Evolutionary conservation across 225 moss, liverwort and hornwort genomes (phyloP).

Genomic region (Marchantia polymorpha): DNA sequence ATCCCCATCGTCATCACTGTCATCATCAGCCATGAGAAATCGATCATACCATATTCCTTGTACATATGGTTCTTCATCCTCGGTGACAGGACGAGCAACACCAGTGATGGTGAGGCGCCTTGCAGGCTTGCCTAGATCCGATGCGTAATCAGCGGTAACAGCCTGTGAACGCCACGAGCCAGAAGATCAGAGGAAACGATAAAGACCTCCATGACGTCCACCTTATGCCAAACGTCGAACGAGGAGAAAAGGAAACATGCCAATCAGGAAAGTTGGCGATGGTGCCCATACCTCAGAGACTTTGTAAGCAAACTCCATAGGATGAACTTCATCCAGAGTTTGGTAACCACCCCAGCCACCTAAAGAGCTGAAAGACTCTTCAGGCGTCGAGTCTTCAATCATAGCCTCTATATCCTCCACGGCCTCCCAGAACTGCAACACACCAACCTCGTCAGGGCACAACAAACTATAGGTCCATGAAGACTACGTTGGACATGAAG

Average conservation of each 20-base stretch:
- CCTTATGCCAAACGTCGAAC: too few relatives aligned
- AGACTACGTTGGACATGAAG: too few relatives aligned
- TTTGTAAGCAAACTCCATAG: constrained; percentile 88
- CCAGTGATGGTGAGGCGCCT: constrained; percentile 84
- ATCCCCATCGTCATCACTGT: constrained; percentile 53
- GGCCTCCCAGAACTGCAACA: constrained; percentile 75
- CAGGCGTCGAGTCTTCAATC: constrained; percentile 55
- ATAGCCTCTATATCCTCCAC: constrained; percentile 49
- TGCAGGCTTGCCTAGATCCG: constrained; percentile 77
- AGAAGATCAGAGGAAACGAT: background rate
- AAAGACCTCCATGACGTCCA: too few relatives aligned
- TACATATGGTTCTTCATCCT: constrained; percentile 90
- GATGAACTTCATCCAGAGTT: constrained; percentile 82
- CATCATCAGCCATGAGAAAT: constrained; percentile 68
- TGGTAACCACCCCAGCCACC: constrained; percentile 88
- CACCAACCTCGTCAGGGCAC: background rate
- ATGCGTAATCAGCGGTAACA: constrained; percentile 62
- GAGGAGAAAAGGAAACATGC: too few relatives aligned
- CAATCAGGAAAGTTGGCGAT: background rate
- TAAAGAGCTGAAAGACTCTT: constrained; percentile 76
- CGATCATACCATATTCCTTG: constrained; percentile 94
- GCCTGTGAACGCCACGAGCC: constrained; percentile 43
- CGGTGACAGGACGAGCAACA: constrained; percentile 70
- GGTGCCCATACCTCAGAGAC: constrained; percentile 70
- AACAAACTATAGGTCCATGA: background rate